Evolutionary conservation across 2,329 filamentous ascomycete genomes (phyloP), one percentile per base, ranked within the genome.

Genomic region (Proliferodiscus dingleyae): DNA sequence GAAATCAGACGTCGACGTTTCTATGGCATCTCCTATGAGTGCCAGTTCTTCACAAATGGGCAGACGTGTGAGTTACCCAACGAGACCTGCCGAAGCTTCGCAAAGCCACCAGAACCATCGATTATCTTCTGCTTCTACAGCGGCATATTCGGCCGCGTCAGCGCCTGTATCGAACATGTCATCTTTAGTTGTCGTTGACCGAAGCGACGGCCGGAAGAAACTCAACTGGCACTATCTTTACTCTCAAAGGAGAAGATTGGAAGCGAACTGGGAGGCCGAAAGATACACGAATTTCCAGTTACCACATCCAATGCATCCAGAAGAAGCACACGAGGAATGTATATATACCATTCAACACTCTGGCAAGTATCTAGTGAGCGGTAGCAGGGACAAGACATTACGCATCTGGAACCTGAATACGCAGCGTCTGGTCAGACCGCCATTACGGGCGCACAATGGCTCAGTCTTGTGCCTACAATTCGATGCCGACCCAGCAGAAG

Each of bases 381-480:
- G 93, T 13, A 97, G 91, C 60, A 79, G 93, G 43, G 93, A 98
- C 62, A 83, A 80, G 54, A 88, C 87, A 0, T 78, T 98, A 54
- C 82, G 91, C 32, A 83, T 96, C 40, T 98, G 93, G 93, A 81
- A 95, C 63, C 71, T 97, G 53, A 79, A 87, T 36, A 94, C 86
- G 0, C 82, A 85, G 47, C 80, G 91, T 28, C 71, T 96, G n/a
- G 72, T 84, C 15, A 74, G 83, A 26, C 73, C 75, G n/a, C 88
- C 89, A 1, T 70, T 98, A 7, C 62, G 69, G 4, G 90, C 87
- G 3, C 93, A 98, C 63, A 70, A 67, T 9, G 90, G 89, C 11
- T 97, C 91, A 1, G 93, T 98, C 1, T 70, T 98, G 9, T 98
- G 93, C 61, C 73, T 98, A 22, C 93, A 98, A 61, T 98, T 97